Percentiles rank a stretch among this genome's conserved stretches.
Conservation (phyloP, 2,329 filamentous ascomycete species). For the Trichoderma koningii region DNA sequence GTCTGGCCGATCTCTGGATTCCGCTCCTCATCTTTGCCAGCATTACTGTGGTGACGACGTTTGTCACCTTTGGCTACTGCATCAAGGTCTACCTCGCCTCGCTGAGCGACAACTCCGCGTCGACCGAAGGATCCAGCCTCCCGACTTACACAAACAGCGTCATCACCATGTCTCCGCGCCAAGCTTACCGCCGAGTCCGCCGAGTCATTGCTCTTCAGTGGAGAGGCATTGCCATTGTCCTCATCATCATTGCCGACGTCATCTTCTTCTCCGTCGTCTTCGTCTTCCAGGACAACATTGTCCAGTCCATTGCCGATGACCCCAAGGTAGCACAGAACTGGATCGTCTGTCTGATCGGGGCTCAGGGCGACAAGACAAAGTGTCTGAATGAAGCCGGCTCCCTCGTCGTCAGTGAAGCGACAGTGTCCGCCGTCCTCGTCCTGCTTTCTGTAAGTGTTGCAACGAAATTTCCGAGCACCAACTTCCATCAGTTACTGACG, state of each 20-base stretch:
- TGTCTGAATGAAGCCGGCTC: conserved; percentile 64
- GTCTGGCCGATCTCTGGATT: conserved; percentile 85
- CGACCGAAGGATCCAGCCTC: conserved; percentile 70
- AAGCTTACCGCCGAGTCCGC: conserved; percentile 83
- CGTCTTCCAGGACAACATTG: conserved; percentile 78
- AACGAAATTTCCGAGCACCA: background rate
- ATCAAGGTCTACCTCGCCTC: conserved; percentile 92
- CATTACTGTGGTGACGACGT: conserved; percentile 75
- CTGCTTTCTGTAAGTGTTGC: conserved; percentile 69
- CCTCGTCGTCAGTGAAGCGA: conserved; percentile 73
- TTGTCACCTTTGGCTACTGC: conserved; percentile 87
- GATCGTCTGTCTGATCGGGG: conserved; percentile 68
- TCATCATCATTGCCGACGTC: conserved; percentile 87
- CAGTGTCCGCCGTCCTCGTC: conserved; percentile 78
- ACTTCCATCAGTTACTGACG: conserved; percentile 32
- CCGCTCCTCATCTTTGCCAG: conserved; percentile 79
- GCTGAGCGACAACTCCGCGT: conserved; percentile 69
- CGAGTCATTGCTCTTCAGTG: conserved; percentile 91
- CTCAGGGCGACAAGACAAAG: conserved; percentile 58
- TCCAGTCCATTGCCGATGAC: conserved; percentile 59
- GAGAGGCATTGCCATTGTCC: conserved; percentile 86
- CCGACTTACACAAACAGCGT: conserved; percentile 73
- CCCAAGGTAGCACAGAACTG: conserved; percentile 61
- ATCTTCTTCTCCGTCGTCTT: conserved; percentile 94
- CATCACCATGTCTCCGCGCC: conserved; percentile 75